These are phyloP conservation scores for Haematococcus lacustris DNA, from an alignment of 139 green algal species.

Conservation along the genomic window DNA sequence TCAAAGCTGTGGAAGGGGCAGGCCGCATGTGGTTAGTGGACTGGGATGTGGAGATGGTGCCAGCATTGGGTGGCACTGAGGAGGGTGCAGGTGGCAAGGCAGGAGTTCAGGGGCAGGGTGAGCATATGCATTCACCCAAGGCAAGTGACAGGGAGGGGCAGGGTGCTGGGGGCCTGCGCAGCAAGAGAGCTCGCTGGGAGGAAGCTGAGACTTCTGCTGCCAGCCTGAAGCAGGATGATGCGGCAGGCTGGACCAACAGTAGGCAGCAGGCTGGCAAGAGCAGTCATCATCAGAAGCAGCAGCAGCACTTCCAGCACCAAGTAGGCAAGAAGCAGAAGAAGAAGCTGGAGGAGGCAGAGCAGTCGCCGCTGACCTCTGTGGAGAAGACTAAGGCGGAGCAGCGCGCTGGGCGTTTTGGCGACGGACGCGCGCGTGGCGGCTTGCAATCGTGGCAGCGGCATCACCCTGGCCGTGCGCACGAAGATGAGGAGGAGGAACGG, in stretches of 20 bases:
- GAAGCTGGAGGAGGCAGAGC: background rate
- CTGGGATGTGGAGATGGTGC: slow-evolving; percentile 24
- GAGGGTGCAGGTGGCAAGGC: too few species aligned
- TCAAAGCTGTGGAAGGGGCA: slow-evolving; percentile 26
- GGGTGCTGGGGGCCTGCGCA: background rate
- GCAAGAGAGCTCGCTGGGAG: slow-evolving; percentile 23
- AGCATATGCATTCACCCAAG: too few species aligned
- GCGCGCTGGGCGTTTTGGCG: slow-evolving; percentile 44
- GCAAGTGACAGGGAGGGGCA: too few species aligned
- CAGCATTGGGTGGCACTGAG: too few species aligned
- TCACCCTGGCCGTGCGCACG: too few species aligned
- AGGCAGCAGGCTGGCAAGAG: background rate
- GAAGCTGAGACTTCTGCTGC: background rate
- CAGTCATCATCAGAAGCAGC: slow-evolving; percentile 16
- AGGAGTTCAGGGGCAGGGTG: too few species aligned
- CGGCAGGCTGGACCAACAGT: background rate
- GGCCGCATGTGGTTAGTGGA: slow-evolving; percentile 29
- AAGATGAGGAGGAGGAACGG: too few species aligned
- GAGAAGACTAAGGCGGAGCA: slow-evolving; percentile 27
- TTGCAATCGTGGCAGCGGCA: too few species aligned
- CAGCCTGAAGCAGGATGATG: background rate
- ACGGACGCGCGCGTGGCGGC: slow-evolving; percentile 24
- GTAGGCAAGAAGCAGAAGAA: background rate
- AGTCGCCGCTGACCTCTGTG: background rate
- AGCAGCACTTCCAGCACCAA: slow-evolving; percentile 16